phyloP scores from a whole-genome alignment of 495 filamentous ascomycete species.

The Recurvomyces mirabilis region DNA sequence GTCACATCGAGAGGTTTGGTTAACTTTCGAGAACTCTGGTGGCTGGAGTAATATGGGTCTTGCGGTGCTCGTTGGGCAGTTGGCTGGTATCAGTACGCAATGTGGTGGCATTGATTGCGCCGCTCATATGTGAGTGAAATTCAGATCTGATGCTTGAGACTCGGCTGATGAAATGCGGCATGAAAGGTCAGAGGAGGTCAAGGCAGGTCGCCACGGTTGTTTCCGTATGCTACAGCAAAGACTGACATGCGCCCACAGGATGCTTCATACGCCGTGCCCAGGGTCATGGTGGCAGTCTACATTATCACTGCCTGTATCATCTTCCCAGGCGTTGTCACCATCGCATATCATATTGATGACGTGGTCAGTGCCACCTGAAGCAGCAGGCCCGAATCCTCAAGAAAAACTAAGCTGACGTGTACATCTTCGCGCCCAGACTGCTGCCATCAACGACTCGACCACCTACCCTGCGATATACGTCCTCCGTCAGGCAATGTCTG shows the following conservation, averaged over 20 bases:
- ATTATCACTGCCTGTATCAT: constrained; percentile 1
- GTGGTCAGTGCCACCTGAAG: constrained; percentile 14
- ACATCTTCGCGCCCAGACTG: constrained; percentile 16
- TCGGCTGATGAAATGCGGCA: not conserved
- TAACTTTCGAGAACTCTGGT: constrained; percentile 18
- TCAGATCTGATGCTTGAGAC: not conserved
- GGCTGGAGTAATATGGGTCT: constrained; percentile 21
- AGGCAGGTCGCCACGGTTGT: not conserved
- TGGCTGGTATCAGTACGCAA: constrained; percentile 21
- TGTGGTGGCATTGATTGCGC: constrained; percentile 14
- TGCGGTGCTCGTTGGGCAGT: constrained; percentile 4
- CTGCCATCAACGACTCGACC: constrained; percentile 15
- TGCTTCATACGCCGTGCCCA: constrained; percentile 4
- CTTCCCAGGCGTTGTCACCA: constrained; percentile 34
- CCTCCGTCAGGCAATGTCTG: constrained; percentile 22
- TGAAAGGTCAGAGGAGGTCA: constrained; percentile 8
- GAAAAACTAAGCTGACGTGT: constrained; percentile 20
- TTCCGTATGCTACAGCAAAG: not conserved
- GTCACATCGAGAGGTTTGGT: constrained; percentile 19
- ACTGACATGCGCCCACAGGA: not conserved
- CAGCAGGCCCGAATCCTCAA: constrained; percentile 19
- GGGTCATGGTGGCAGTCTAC: constrained; percentile 7
- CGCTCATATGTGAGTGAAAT: not conserved
- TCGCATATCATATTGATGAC: constrained; percentile 32
- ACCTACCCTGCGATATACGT: constrained; percentile 26